Conservation (phyloP, 169 alveolate species). For the Cryptosporidium ubiquitum region DNA sequence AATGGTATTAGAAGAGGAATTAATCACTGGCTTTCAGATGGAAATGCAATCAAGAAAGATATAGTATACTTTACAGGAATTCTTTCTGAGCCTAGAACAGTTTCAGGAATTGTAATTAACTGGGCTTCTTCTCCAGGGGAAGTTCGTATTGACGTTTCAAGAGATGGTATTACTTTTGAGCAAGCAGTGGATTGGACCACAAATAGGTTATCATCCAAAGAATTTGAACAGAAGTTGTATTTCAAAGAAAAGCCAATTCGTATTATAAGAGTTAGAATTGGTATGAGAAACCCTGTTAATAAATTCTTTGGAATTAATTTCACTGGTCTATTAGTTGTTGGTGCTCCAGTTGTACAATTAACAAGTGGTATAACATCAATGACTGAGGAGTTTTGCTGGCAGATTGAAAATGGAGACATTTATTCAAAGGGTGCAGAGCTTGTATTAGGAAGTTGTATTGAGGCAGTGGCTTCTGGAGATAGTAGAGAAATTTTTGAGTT, state of each 20-base stretch:
- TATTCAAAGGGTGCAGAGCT: conserved; percentile 66
- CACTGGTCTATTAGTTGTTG: conserved; percentile 58
- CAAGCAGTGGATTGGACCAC: conserved; percentile 70
- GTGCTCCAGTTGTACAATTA: conserved; percentile 69
- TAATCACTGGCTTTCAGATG: conserved; percentile 72
- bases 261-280: conserved; percentile 43
- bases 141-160: conserved; percentile 68
- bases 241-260: conserved; percentile 59
- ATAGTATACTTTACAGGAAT: conserved; percentile 59
- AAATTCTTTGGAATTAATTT: conserved; percentile 65
- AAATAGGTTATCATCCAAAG: conserved; percentile 52
- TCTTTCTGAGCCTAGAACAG: conserved; percentile 65
- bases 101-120: conserved; percentile 70
- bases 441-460: conserved; percentile 67
- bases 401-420: conserved; percentile 61
- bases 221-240: conserved; percentile 60
- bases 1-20: conserved; percentile 73
- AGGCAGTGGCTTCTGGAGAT: conserved; percentile 74
- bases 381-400: conserved; percentile 72
- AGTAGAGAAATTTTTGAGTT: conserved; percentile 72
- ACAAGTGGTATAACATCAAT: conserved; percentile 74
- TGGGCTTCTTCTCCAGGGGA: conserved; percentile 75
- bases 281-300: conserved; percentile 41
- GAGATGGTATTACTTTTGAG: conserved; percentile 55
- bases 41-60: conserved; percentile 66